Evolutionary conservation across 176 grass and related monocot genomes (phyloP), one percentile per base, ranked within the genome.

Genomic region (Ananas comosus): DNA sequence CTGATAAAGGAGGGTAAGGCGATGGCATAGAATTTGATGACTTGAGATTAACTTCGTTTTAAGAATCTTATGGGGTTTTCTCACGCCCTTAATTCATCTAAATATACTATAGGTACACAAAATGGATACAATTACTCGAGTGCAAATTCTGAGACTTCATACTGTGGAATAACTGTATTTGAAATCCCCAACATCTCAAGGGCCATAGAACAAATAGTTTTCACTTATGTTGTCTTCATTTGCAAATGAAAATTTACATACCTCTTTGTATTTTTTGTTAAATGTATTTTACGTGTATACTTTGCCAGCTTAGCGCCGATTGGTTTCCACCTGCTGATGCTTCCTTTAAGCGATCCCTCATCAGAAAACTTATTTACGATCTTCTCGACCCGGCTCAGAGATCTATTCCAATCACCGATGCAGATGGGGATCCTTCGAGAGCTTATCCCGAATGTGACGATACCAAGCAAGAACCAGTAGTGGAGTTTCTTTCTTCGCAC

Each of bases 241-340:
- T 42, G 33, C 6, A 21, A 22, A 19, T 59, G 13, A 18, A 19
- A 61, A 61, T 64, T 64, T 64, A 23, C 58, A 10, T 74, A 22
- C 23, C 42, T 80, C 64, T 63, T 52, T 69, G 14, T 76, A 12
- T 51, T 58, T 73, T n/a, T 2, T 42, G 79, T 72, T 25, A 49
- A 23, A 17, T 56, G 51, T 67, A 17, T 81, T 52, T 23, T 42
- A 42, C 6, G 4, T 42, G 33, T 42, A 42, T 42, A 42, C 33
- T 42, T 74, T 82, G 81, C 56, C 86, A 99, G 95, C 83, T 99
- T 50, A 84, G 74, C 73, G 78, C 74, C 51, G 73, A 86, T 66
- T 99, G 95, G 95, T 99, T 99, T 85, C 64, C 78, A 61, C 85
- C 95, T 23, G 72, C 78, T 73, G 90, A 94, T 80, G 95, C 90